These are phyloP conservation scores for Petunia axillaris DNA, from an alignment of 257 asterid species.

Conservation along the genomic window DNA sequence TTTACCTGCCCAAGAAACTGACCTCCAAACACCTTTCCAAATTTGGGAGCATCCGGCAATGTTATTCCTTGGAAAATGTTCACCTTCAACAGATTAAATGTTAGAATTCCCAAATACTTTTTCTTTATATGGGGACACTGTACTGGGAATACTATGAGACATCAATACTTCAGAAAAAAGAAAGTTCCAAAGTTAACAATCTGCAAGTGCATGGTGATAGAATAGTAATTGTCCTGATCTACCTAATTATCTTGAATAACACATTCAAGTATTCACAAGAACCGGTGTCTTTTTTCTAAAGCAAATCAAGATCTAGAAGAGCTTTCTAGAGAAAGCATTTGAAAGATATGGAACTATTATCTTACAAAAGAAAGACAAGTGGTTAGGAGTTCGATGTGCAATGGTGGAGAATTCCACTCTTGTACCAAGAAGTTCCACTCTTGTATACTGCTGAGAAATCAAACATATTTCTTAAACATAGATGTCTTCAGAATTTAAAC, in stretches of 20 bases:
- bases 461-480: not conserved
- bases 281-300: not conserved
- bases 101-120: slow-evolving; percentile 4
- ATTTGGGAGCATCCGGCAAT: slow-evolving; percentile 91
- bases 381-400: not conserved
- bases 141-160: not conserved
- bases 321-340: slow-evolving; percentile 12
- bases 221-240: slow-evolving; percentile 10
- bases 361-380: slow-evolving; percentile 17
- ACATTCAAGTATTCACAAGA: slow-evolving; percentile 6
- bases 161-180: not conserved
- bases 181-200: slow-evolving; percentile 2
- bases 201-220: not conserved
- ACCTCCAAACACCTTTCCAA: slow-evolving; percentile 94
- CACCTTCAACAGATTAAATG: slow-evolving; percentile 52
- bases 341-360: slow-evolving; percentile 6
- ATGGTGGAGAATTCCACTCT: not conserved
- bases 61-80: slow-evolving; percentile 86
- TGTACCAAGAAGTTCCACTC: slow-evolving; percentile 17
- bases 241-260: slow-evolving; percentile 15
- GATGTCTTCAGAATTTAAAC: no score
- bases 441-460: not conserved
- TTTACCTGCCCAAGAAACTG: slow-evolving; percentile 96
- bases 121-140: not conserved
- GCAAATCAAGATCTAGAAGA: not conserved